Base-by-base conservation (phyloP, 1,284 basidiomycete genomes). In the Fistulinella cinereoalba region DNA sequence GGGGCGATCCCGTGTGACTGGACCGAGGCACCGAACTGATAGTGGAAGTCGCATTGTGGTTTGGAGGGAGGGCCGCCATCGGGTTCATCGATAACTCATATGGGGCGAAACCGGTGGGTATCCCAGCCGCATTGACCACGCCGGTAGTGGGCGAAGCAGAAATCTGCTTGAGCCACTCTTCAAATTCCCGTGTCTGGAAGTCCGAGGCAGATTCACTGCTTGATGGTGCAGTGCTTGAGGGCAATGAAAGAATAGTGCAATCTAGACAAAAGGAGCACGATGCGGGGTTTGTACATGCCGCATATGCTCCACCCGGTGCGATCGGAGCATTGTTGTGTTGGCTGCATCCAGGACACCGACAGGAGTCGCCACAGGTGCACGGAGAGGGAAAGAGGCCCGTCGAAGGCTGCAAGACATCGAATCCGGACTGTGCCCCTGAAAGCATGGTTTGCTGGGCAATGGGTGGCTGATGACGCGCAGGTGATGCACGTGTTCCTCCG, bases 181-280 rank as follows among this genome's bases (percentile, higher is more conserved):
- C 76, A 22, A 77, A 70, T 48, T 70, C 67, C 37, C 68, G 60
- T 15, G 60, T 63, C 50, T 64, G 62, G 10, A 58, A 44, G 18
- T 65, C 62, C 40, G 53, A 56, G 41, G 58, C 12, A 22, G 55
- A 9, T 36, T 54, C 44, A 6, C 44, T n/a, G 47, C 16, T 48
- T 37, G 51, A 58, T 28, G 61, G 56, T n/a, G 64, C 55, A 22
- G 62, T 53, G 8, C 69, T 66, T 7, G 67, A 54, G 10, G 74
- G 71, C 25, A 81, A 64, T 0, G 75, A 68, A 28, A 78, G 65
- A 41, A 80, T 74, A 41, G 77, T 74, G 58, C 81, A 85, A 47
- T 81, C 79, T 3, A 85, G 63, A 50, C 83, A 86, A 19, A 76
- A 71, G 2, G 67, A 64, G 50, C 84, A 85, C 1, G 65, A 60